Evolutionary conservation across 2,329 filamentous ascomycete genomes (phyloP).

Genomic region (Ophiostoma ulmi): DNA sequence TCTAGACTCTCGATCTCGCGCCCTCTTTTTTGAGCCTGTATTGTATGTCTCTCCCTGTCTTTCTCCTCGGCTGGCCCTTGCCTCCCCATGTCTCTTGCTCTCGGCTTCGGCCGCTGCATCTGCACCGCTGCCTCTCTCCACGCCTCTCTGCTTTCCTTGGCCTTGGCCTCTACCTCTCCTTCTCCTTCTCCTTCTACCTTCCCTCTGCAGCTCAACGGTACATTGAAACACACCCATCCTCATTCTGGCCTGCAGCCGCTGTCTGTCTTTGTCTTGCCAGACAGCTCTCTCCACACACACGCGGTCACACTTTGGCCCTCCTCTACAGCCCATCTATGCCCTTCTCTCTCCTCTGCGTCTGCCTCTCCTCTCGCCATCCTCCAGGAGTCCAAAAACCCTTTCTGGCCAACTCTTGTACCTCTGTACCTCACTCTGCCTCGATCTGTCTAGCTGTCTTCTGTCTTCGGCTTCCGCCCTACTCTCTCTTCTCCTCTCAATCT

Average conservation of each 20-base stretch:
- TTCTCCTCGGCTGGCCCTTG: not conserved
- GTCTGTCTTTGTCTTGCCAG: conserved; percentile 9
- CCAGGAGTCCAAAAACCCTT: not conserved
- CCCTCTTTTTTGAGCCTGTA: not conserved
- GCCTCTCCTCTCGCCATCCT: not conserved
- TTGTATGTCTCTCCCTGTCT: conserved; percentile 7
- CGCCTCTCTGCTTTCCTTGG: not conserved
- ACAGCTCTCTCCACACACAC: not conserved
- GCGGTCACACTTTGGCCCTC: not conserved
- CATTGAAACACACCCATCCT: not conserved
- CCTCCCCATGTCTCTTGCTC: not conserved
- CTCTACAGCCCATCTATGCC: not conserved
- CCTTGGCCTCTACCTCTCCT: not conserved
- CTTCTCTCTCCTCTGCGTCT: not conserved
- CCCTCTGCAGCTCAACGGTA: not conserved
- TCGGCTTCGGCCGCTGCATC: not conserved
- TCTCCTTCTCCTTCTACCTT: not conserved
- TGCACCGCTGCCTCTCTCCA: not conserved
- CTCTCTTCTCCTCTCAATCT: conserved; percentile 10
- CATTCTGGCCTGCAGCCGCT: not conserved
- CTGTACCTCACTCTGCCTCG: not conserved
- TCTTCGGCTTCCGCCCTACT: not conserved
- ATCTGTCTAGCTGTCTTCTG: not conserved
- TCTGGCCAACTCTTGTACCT: not conserved
- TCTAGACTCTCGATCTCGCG: not conserved